A percentile compares a stretch with the other conserved stretches of the same genome.
Conservation (phyloP, 352 stramenopile genomes). For the Nothophytophthora sp. region DNA sequence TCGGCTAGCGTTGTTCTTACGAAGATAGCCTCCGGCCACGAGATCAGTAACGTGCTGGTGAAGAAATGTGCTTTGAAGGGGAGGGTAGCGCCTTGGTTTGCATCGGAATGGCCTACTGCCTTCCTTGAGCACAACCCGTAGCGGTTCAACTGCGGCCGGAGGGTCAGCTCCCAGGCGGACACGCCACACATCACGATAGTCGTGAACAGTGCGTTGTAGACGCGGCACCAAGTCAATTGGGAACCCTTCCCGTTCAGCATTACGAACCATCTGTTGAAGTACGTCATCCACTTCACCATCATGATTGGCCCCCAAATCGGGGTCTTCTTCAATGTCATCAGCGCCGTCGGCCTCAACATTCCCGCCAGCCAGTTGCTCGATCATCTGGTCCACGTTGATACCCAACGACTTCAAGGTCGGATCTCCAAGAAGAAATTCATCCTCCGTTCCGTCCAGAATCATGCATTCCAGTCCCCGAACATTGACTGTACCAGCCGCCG, state of each 20-base stretch:
- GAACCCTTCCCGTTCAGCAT: background rate
- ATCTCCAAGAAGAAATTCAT: background rate
- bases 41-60: background rate
- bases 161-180: background rate
- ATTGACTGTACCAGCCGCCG: background rate
- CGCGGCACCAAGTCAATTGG: background rate
- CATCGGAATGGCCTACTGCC: background rate
- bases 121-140: background rate
- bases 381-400: constrained; percentile 1
- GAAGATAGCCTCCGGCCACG: too few species aligned
- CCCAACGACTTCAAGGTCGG: background rate
- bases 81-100: background rate
- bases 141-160: background rate
- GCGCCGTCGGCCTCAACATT: background rate
- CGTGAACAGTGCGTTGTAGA: background rate
- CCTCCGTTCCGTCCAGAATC: background rate
- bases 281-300: background rate
- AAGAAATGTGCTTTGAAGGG: background rate
- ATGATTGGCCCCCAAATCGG: background rate
- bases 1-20: background rate
- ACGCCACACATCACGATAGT: background rate
- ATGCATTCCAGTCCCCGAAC: background rate
- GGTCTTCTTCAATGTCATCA: background rate
- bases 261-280: background rate
- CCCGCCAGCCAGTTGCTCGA: background rate